phyloP scores from a whole-genome alignment of 1,284 basidiomycete genomes.

The Pulchroboletus neoregius region DNA sequence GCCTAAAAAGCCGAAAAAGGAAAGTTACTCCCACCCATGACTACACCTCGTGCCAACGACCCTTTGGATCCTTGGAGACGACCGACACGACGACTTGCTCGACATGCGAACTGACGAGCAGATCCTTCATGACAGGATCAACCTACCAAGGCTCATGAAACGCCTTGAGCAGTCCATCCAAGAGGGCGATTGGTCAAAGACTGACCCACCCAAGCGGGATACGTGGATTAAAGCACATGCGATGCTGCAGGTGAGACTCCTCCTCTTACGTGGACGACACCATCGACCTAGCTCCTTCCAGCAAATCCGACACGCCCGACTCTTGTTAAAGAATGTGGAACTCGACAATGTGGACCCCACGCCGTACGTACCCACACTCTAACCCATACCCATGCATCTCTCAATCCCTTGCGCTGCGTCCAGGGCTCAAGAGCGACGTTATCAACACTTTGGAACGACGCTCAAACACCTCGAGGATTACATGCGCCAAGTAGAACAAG shows the following conservation, averaged over 20 bases:
- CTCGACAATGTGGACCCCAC: constrained; percentile 41
- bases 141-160: constrained; percentile 58
- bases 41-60: not conserved
- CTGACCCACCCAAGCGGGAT: constrained; percentile 30
- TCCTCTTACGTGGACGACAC: not conserved
- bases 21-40: constrained; percentile 28
- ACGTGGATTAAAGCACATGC: constrained; percentile 57
- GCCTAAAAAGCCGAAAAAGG: constrained; percentile 13
- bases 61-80: not conserved
- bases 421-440: constrained; percentile 40
- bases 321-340: constrained; percentile 56
- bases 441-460: constrained; percentile 44
- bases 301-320: constrained; percentile 61
- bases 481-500: constrained; percentile 49
- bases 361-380: constrained; percentile 37
- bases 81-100: not conserved
- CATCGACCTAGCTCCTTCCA: constrained; percentile 24
- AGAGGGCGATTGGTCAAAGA: constrained; percentile 46
- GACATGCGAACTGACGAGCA: constrained; percentile 38
- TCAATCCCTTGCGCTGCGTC: not conserved
- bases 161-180: constrained; percentile 56
- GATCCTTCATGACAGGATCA: constrained; percentile 59
- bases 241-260: constrained; percentile 49
- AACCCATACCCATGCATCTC: not conserved
- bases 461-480: constrained; percentile 53